These are phyloP conservation scores for Mycena belliarum DNA, from an alignment of 768 basidiomycete genomes.

Conservation along the genomic window DNA sequence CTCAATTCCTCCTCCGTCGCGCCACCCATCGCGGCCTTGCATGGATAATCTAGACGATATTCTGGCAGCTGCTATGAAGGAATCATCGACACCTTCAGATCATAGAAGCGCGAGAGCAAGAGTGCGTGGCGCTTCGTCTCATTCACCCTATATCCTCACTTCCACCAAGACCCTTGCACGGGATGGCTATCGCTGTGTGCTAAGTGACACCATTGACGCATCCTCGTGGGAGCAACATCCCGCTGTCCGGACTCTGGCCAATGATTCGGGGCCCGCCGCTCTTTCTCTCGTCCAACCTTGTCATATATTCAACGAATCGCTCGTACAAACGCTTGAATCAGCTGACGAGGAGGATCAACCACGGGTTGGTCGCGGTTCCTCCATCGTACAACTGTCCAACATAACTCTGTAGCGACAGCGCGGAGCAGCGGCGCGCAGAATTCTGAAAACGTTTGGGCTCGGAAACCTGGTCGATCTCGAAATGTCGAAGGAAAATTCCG, in stretches of 20 bases:
- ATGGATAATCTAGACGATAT: constrained; percentile 8
- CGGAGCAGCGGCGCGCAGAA: neutral
- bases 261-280: neutral
- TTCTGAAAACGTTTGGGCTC: constrained; percentile 12
- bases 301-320: constrained; percentile 11
- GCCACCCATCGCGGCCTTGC: constrained; percentile 9
- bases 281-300: neutral
- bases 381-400: too few species aligned
- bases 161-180: constrained; percentile 3
- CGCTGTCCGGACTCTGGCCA: neutral
- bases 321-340: constrained; percentile 5
- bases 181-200: constrained; percentile 9
- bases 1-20: neutral
- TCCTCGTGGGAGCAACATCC: neutral
- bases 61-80: neutral
- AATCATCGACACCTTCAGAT: neutral
- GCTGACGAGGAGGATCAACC: constrained; percentile 2
- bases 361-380: constrained; percentile 1
- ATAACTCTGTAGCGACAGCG: neutral
- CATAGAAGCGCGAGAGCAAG: constrained; percentile 6
- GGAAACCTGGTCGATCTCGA: constrained; percentile 1
- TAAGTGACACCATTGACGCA: neutral
- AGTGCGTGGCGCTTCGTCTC: constrained; percentile 1
- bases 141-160: neutral
- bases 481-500: neutral